phyloP scores from a whole-genome alignment of 495 filamentous ascomycete species.

The Lepidopterella palustris region DNA sequence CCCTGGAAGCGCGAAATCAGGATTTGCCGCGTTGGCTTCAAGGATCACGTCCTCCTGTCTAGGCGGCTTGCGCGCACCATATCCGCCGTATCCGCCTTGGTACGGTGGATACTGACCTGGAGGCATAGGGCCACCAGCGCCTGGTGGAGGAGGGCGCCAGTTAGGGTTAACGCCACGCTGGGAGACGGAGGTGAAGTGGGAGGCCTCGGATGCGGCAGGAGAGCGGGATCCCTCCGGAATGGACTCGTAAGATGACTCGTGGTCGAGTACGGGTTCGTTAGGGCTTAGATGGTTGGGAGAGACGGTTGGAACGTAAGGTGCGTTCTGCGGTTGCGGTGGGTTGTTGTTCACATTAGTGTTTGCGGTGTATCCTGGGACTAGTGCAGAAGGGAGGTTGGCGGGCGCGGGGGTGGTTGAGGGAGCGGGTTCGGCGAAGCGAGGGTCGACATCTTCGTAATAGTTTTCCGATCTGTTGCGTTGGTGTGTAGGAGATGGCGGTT shows the following conservation, averaged over 20 bases:
- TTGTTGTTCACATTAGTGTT: constrained; percentile 10
- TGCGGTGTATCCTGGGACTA: constrained; percentile 27
- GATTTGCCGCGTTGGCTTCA: constrained; percentile 27
- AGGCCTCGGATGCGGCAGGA: constrained; percentile 68
- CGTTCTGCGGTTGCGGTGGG: constrained; percentile 8
- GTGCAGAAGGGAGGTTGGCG: constrained; percentile 29
- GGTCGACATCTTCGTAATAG: constrained; percentile 94
- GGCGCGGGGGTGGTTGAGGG: constrained; percentile 15
- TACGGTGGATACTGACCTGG: constrained; percentile 21
- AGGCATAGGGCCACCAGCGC: constrained; percentile 11
- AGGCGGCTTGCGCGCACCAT: constrained; percentile 17
- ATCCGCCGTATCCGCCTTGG: constrained; percentile 2
- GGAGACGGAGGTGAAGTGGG: constrained; percentile 77
- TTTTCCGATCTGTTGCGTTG: constrained; percentile 44
- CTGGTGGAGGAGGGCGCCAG: constrained; percentile 55
- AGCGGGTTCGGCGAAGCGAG: constrained; percentile 62
- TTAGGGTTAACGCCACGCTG: constrained; percentile 82
- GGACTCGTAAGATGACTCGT: constrained; percentile 48
- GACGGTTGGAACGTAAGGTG: constrained; percentile 18
- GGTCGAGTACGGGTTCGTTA: constrained; percentile 8
- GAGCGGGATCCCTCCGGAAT: constrained; percentile 60
- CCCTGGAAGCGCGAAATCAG: constrained; percentile 29
- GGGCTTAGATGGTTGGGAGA: constrained; percentile 13
- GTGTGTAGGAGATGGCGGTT: constrained; percentile 35
- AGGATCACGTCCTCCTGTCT: constrained; percentile 29